Base-by-base conservation (phyloP, 768 basidiomycete species). In the Grammothele lineata region DNA sequence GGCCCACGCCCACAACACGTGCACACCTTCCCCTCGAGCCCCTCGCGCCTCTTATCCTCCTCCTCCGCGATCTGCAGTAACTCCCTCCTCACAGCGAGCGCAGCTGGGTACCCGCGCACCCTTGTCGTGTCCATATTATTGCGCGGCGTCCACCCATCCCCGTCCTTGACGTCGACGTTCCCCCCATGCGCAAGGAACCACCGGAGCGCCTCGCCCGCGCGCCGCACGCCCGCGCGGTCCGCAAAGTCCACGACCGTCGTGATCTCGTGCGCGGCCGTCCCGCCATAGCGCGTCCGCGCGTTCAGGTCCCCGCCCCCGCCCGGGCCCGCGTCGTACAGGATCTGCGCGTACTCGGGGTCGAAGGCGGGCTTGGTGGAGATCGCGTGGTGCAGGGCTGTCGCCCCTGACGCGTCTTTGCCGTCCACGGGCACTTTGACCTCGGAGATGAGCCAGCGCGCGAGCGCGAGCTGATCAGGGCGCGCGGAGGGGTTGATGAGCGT, bases 171-270 rank as follows among this genome's bases (percentile, higher is more conserved):
- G 33, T 61, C 60, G 14, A 61, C 18, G 56, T 64, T 74, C n/a
- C 74, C 72, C n/a, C 70, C 70, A 56, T 73, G 71, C 0, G 45
- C 53, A 37, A 75, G 48, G 54, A 68, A 73, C 70, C 69, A 75
- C 44, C 62, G 46, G 24, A 73, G 52, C 10, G 66, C 64, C 21
- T 51, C 45, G 2, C 35, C 48, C 4, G 70, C 63, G 18, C 54
- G 57, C 21, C 47, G 50, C 12, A 69, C 54, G 10, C 27, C 50
- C 18, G 19, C 39, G 9, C 27, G 15, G 30, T 66, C 58, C 3
- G 38, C 32, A 0, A 45, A 41, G 11, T 60, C 55, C 47, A 57
- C 70, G 1, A 72, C 57, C 53, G 61, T 59, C 2, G 56, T 37
- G 11, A 70, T 68, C 48, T 74, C 72, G 51, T 72, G 67, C 18